These are phyloP conservation scores for Aspergillus sclerotialis DNA, from an alignment of 2,329 filamentous ascomycete species.

Conservation along the genomic window DNA sequence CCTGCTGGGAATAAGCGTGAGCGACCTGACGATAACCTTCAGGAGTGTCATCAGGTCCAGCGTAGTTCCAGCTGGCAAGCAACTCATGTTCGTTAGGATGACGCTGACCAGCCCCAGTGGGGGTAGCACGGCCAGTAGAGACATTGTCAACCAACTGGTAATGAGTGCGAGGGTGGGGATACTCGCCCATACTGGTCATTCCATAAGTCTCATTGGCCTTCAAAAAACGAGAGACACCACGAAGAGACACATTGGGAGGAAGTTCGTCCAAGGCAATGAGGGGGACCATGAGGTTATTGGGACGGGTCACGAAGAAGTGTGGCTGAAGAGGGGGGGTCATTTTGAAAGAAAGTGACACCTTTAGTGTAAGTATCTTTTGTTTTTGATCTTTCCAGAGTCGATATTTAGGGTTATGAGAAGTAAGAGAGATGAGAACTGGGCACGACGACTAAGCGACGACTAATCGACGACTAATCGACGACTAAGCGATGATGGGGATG, in stretches of 20 bases:
- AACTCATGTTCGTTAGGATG: constrained; percentile 13
- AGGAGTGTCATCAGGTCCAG: constrained; percentile 15
- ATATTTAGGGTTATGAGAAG: no score
- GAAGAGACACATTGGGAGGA: constrained; percentile 29
- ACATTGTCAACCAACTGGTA: no score
- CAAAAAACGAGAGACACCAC: constrained; percentile 30
- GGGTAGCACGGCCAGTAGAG: background rate
- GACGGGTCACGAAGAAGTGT: constrained; percentile 36
- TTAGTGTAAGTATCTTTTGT: no score
- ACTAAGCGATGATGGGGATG: constrained; percentile 1
- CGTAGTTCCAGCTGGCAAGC: no score
- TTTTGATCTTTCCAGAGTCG: no score
- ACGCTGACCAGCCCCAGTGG: constrained; percentile 6
- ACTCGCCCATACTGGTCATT: constrained; percentile 39
- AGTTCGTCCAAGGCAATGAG: constrained; percentile 42
- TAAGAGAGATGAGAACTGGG: constrained; percentile 1
- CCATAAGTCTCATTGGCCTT: constrained; percentile 31
- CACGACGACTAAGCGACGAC: no score
- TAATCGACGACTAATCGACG: no score
- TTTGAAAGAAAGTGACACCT: constrained; percentile 1
- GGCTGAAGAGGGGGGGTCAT: constrained; percentile 26
- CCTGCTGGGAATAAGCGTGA: constrained; percentile 16
- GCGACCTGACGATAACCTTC: constrained; percentile 14
- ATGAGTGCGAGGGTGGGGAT: no score
- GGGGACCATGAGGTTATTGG: constrained; percentile 34